phyloP scores from a whole-genome alignment of 345 rosid species.

The Murraya koenigii region DNA sequence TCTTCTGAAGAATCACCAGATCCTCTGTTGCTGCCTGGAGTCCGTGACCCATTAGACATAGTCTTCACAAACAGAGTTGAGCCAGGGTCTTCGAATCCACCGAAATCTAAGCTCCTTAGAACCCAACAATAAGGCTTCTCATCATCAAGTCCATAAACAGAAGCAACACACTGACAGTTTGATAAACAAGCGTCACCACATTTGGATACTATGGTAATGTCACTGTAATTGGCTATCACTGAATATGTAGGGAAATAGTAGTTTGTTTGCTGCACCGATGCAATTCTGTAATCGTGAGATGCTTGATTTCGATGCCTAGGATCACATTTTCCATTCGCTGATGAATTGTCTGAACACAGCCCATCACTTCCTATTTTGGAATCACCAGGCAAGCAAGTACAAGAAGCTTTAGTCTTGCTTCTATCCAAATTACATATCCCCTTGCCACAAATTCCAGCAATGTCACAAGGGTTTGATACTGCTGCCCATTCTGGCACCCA shows the following conservation, averaged over 20 bases:
- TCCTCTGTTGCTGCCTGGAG: neutral
- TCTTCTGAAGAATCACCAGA: slow-evolving; percentile 19
- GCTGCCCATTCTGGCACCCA: slow-evolving; percentile 97
- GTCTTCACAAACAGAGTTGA: slow-evolving; percentile 76
- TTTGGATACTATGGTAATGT: slow-evolving; percentile 40
- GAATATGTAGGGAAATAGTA: slow-evolving; percentile 68
- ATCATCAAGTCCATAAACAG: slow-evolving; percentile 83
- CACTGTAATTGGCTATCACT: slow-evolving; percentile 67
- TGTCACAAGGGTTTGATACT: slow-evolving; percentile 80
- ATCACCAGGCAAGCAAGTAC: slow-evolving; percentile 71
- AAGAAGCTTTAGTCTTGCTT: slow-evolving; percentile 73
- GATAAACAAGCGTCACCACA: slow-evolving; percentile 80
- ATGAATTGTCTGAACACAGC: slow-evolving; percentile 50
- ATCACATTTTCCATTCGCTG: slow-evolving; percentile 44
- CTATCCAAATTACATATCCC: slow-evolving; percentile 73
- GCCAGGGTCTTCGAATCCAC: slow-evolving; percentile 76
- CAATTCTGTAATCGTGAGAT: slow-evolving; percentile 40
- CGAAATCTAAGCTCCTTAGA: slow-evolving; percentile 63
- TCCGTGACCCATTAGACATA: slow-evolving; percentile 42
- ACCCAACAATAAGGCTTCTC: slow-evolving; percentile 94
- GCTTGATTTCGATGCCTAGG: slow-evolving; percentile 27
- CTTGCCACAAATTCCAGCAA: slow-evolving; percentile 83
- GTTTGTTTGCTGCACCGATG: slow-evolving; percentile 66
- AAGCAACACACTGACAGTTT: slow-evolving; percentile 79
- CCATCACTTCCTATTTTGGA: slow-evolving; percentile 32